These are phyloP conservation scores for Cardamine resedifolia DNA, from an alignment of 345 rosid genomes.

Conservation along the genomic window DNA sequence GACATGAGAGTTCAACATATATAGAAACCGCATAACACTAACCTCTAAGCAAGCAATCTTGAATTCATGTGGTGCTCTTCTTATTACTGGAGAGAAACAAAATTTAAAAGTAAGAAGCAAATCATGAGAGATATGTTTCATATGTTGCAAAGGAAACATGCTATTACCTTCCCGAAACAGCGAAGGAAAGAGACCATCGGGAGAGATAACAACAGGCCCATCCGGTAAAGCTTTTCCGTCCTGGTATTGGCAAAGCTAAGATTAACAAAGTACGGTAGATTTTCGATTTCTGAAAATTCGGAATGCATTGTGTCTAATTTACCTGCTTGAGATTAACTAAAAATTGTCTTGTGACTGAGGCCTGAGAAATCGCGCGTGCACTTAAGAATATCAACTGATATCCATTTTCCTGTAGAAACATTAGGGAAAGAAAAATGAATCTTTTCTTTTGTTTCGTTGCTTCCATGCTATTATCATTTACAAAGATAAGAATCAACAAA, in stretches of 20 bases:
- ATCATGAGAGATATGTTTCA: not conserved
- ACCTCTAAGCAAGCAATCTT: constrained; percentile 99
- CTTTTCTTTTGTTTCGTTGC: not conserved
- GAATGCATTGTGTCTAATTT: not conserved
- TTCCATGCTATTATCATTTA: constrained; percentile 6
- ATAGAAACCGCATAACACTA: constrained; percentile 35
- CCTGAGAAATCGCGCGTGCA: constrained; percentile 96
- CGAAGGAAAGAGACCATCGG: constrained; percentile 96
- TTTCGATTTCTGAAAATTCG: not conserved
- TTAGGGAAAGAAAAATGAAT: not conserved
- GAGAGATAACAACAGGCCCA: constrained; percentile 97
- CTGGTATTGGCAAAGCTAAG: constrained; percentile 39
- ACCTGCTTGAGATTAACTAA: constrained; percentile 93
- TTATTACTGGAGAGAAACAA: constrained; percentile 59
- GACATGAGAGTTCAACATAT: constrained; percentile 7
- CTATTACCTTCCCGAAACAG: constrained; percentile 94
- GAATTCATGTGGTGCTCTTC: constrained; percentile 99
- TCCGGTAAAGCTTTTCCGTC: constrained; percentile 95
- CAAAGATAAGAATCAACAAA: not conserved
- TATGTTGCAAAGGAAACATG: too few relatives aligned
- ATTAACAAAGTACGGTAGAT: not conserved
- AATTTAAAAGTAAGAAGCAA: not conserved
- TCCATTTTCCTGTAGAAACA: constrained; percentile 78
- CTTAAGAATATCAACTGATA: constrained; percentile 91
- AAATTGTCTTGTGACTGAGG: constrained; percentile 81